Evolutionary conservation across 2,329 filamentous ascomycete genomes (phyloP).

Genomic region (Scytalidium sp.): DNA sequence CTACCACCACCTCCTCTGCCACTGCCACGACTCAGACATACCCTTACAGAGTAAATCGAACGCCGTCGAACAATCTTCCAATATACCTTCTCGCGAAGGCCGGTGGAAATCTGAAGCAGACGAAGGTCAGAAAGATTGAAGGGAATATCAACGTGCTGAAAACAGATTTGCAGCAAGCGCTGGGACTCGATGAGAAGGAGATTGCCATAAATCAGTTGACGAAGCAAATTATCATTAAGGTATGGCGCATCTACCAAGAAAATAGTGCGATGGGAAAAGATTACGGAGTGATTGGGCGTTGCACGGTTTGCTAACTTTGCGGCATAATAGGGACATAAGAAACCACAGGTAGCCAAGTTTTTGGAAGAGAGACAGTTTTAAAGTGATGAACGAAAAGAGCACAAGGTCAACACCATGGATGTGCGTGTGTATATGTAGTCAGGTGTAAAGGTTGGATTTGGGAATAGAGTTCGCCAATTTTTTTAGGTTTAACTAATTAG

Average conservation of each 20-base stretch:
- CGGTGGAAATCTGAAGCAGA: constrained; percentile 73
- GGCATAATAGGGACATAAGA: constrained; percentile 42
- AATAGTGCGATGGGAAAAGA: not conserved
- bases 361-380: constrained; percentile 36
- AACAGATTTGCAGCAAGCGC: constrained; percentile 55
- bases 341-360: constrained; percentile 44
- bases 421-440: not conserved
- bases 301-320: constrained; percentile 10
- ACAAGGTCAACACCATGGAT: not conserved
- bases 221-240: constrained; percentile 73
- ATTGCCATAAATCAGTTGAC: constrained; percentile 54
- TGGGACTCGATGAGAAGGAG: constrained; percentile 52
- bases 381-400: not conserved
- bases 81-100: constrained; percentile 74
- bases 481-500: constrained; percentile 1
- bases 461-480: not conserved
- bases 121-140: constrained; percentile 74
- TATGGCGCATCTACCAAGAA: constrained; percentile 36
- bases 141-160: constrained; percentile 66
- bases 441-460: not conserved
- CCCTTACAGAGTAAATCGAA: constrained; percentile 61
- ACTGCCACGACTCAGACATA: constrained; percentile 14
- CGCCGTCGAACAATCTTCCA: constrained; percentile 66
- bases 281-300: not conserved
- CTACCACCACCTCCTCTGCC: constrained; percentile 3